Conservation (phyloP, 768 basidiomycete species). For the Termitomyces titanicus region DNA sequence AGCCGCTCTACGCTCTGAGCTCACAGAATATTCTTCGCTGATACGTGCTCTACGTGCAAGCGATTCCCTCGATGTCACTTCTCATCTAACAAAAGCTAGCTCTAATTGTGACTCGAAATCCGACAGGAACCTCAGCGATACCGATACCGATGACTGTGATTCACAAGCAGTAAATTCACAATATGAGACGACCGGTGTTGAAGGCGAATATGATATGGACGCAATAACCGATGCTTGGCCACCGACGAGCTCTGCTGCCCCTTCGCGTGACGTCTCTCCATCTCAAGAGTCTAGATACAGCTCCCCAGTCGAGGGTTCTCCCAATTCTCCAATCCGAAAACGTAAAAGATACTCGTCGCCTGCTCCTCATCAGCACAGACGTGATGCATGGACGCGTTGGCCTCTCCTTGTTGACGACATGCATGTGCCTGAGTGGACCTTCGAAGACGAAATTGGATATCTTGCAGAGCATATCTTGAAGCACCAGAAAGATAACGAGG, state of each 20-base stretch:
- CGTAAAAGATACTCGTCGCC: slow-evolving; percentile 17
- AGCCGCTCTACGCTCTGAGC: slow-evolving; percentile 54
- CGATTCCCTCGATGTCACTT: slow-evolving; percentile 53
- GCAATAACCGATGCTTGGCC: neutral
- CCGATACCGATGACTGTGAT: slow-evolving; percentile 7
- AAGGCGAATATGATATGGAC: slow-evolving; percentile 2
- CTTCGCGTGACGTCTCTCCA: slow-evolving; percentile 13
- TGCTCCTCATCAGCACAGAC: slow-evolving; percentile 17
- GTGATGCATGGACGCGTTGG: slow-evolving; percentile 74
- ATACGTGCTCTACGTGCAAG: slow-evolving; percentile 60
- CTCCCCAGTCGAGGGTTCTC: neutral
- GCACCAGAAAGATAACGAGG: slow-evolving; percentile 4
- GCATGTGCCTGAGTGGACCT: slow-evolving; percentile 61
- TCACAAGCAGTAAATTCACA: neutral
- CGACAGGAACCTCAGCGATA: slow-evolving; percentile 19
- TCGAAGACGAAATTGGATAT: slow-evolving; percentile 63
- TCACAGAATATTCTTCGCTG: slow-evolving; percentile 64
- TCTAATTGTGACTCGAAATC: neutral
- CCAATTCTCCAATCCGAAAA: slow-evolving; percentile 11
- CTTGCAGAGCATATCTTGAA: slow-evolving; percentile 38
- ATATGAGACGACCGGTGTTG: neutral
- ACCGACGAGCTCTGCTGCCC: slow-evolving; percentile 2
- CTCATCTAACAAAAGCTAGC: slow-evolving; percentile 37
- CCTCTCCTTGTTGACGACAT: slow-evolving; percentile 63
- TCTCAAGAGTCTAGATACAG: slow-evolving; percentile 1